Base-by-base conservation (phyloP, 768 basidiomycete genomes). In the Pulveroboletus sp. region DNA sequence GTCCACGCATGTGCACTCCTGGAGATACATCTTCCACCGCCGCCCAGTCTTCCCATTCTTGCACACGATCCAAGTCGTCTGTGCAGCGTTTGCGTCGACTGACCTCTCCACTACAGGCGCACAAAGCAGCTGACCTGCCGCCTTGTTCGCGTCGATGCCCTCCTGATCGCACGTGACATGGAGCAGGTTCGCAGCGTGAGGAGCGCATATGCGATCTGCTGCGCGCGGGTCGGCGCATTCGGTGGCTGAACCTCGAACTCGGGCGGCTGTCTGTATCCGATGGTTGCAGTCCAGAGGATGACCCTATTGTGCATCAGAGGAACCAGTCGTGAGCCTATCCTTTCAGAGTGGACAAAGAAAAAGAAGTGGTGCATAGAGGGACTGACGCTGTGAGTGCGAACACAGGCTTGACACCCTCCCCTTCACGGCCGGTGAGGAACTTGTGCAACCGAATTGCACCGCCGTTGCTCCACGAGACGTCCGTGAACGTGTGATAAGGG, bases 401-500 rank as follows among this genome's bases (percentile, higher is more conserved):
- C 0, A 94, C 80, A n/a, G 92, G 92, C 60, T 91, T 93, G 13
- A 90, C 79, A 0, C 92, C 91, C 13, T 84, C 83, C 3, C 77
- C 81, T 63, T 95, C 92, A 37, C 91, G 73, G 0, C 93, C 93
- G 1, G 92, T 95, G 44, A 93, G 73, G 71, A 95, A 95, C 15
- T 76, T 72, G 67, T 94, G 92, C 55, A 82, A 74, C 21, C 89
- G 80, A 15, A 63, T 13, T 3, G 58, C 47, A 7, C 63, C 66
- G 8, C 72, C 69, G 18, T 73, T 71, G n/a, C 67, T 64, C 64
- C 74, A 77, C 11, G 68, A 61, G 28, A 75, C 59, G 58, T 93
- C 91, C 24, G 58, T 69, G 43, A 73, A 81, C 0, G 82, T 79
- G 63, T 92, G 82, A 61, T 91, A 91, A 1, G 76, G 71, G 4